Evolutionary conservation across 768 basidiomycete species (phyloP).

Genomic region (Tricholoma matsutake): DNA sequence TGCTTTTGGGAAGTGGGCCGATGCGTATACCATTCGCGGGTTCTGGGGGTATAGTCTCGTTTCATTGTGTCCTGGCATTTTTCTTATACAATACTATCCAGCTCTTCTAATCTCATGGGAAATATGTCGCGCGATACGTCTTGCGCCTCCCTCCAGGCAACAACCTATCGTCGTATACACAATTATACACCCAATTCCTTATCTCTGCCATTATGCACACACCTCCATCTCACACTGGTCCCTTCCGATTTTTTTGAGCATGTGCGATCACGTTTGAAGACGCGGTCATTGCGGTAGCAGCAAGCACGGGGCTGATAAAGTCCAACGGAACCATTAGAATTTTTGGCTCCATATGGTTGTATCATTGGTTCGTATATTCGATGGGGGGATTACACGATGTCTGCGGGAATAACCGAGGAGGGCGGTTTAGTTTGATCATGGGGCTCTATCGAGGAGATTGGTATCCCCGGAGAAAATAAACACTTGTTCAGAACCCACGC

Average conservation of each 20-base stretch:
- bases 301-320: slow-evolving; percentile 4
- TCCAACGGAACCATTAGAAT: background rate
- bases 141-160: slow-evolving; percentile 18
- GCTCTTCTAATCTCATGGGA: slow-evolving; percentile 22
- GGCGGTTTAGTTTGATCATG: background rate
- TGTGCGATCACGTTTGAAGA: slow-evolving; percentile 31
- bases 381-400: background rate
- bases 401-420: background rate
- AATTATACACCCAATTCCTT: slow-evolving; percentile 30
- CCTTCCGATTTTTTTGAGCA: slow-evolving; percentile 28
- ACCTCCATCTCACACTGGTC: slow-evolving; percentile 5
- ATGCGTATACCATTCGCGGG: too few species aligned
- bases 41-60: too few species aligned
- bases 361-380: background rate
- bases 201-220: slow-evolving; percentile 28
- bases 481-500: too few species aligned
- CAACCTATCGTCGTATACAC: slow-evolving; percentile 22
- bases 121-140: slow-evolving; percentile 10
- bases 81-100: slow-evolving; percentile 8
- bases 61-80: too few species aligned
- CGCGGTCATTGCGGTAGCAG: slow-evolving; percentile 19
- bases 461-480: background rate
- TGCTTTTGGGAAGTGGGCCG: background rate
- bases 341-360: background rate
- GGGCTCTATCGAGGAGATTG: background rate